phyloP scores from a whole-genome alignment of 1,284 basidiomycete species.

The Trichosporon sp. region DNA sequence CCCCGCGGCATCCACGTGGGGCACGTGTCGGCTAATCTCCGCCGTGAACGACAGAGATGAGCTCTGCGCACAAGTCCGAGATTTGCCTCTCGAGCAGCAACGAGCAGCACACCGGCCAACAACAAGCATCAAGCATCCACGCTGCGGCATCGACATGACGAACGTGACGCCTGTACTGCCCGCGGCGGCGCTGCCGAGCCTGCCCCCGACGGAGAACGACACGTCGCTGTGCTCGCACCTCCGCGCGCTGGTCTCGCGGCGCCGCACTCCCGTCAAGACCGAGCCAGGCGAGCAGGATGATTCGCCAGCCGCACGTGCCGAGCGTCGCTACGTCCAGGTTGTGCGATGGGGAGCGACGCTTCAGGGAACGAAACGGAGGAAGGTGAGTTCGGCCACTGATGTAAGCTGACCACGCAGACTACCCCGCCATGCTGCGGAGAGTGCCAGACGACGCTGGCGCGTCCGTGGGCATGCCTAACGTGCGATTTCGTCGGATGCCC shows the following conservation, averaged over 20 bases:
- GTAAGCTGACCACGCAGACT: constrained; percentile 41
- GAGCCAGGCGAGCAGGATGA: constrained; percentile 27
- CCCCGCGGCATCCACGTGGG: not conserved
- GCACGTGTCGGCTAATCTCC: constrained; percentile 18
- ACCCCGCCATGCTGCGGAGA: constrained; percentile 65
- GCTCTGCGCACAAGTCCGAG: constrained; percentile 3
- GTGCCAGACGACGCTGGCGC: constrained; percentile 64
- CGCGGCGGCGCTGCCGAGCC: constrained; percentile 14
- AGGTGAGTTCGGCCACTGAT: constrained; percentile 35
- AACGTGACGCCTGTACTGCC: constrained; percentile 9
- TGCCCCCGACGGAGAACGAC: constrained; percentile 34
- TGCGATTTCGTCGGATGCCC: constrained; percentile 74
- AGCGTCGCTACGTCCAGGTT: constrained; percentile 40
- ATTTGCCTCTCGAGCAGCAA: not conserved
- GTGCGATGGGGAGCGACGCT: constrained; percentile 45
- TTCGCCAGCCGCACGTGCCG: constrained; percentile 15
- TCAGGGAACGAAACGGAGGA: constrained; percentile 46
- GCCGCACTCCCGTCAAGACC: constrained; percentile 29
- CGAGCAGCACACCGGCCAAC: too few relatives aligned
- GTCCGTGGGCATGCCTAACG: constrained; percentile 79
- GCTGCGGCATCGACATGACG: not conserved
- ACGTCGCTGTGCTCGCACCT: constrained; percentile 48
- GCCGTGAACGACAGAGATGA: not conserved
- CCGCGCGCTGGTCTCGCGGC: constrained; percentile 32
- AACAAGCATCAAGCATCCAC: not conserved